Percentiles rank a stretch among this genome's conserved stretches.
Evolutionary conservation across 176 grass and related monocot genomes (phyloP).

Genomic region (Oryza brachyantha): DNA sequence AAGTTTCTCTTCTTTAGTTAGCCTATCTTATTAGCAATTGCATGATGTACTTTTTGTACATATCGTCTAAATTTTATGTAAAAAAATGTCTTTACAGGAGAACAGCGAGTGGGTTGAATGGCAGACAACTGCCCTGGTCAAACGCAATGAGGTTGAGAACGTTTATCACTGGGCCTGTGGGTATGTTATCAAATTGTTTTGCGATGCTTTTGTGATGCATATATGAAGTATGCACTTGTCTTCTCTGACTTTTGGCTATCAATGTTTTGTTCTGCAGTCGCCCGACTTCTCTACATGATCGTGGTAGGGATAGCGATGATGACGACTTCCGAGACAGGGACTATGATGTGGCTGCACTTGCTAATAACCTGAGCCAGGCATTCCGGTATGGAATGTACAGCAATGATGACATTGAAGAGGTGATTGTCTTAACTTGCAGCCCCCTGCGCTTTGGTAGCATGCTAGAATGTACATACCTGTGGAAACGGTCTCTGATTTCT

Average conservation of each 20-base stretch:
- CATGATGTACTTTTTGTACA: conserved; percentile 7
- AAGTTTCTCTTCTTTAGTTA: conserved; percentile 1
- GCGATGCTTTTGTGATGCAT: neutral
- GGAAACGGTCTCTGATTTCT: neutral
- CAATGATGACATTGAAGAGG: conserved; percentile 86
- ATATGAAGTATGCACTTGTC: neutral
- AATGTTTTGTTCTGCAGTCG: conserved; percentile 51
- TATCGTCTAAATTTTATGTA: neutral
- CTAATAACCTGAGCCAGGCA: conserved; percentile 76
- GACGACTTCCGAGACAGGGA: conserved; percentile 79
- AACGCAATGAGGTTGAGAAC: conserved; percentile 63
- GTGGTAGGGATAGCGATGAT: conserved; percentile 73
- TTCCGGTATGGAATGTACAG: conserved; percentile 75
- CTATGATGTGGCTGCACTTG: conserved; percentile 79
- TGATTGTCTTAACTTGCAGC: conserved; percentile 16
- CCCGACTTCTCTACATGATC: conserved; percentile 72
- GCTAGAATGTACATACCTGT: neutral
- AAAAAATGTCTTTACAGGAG: conserved; percentile 39
- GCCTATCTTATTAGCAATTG: neutral
- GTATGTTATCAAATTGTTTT: conserved; percentile 27
- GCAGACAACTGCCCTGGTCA: conserved; percentile 54
- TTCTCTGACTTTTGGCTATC: neutral
- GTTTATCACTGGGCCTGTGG: conserved; percentile 83
- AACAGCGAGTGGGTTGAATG: conserved; percentile 62
- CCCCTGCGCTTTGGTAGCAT: neutral